Base-by-base conservation (phyloP, 2,329 filamentous ascomycete genomes). In the Botryosphaeria dothidea region DNA sequence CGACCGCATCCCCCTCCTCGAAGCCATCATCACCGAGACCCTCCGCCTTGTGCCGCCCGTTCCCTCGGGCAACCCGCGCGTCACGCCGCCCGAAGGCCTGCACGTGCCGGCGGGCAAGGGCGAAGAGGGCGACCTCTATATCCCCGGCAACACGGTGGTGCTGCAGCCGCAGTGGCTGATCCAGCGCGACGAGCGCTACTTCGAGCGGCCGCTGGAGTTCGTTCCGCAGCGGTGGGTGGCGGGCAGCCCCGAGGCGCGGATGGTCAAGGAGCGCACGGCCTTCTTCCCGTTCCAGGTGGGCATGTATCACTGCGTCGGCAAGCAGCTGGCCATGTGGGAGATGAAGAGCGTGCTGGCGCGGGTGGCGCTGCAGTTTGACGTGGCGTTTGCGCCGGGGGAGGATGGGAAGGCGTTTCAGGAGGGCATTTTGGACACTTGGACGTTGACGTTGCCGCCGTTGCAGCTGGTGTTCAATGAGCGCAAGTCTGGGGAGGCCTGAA, bases 291-390 rank as follows among this genome's bases (percentile, higher is more conserved):
- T 64, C 23, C 51, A 64, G 27, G 17, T 64, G 29, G 62, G 62
- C 0, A 87, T 89, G 0, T 80, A 90, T 11, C 88, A 88, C 2
- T 92, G 90, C 72, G 90, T 92, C 63, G 90, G 90, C 0, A 92
- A 91, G 81, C 84, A 84, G 0, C 77, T 91, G 49, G 88, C 88
- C 1, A 90, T 91, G 70, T 82, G 85, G 49, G 89, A 91, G 79
- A 85, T 91, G 83, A 85, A 80, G 60, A 84, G 86, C 6, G 85
- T 87, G 2, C 73, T 91, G 64, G 88, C 88, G 34, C 77, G 88
- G 11, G 80, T 87, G 17, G 71, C 91, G 66, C 90, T 81, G 68
- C 66, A 86, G 69, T 91, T 87, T 67, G 88, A 90, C 67, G 68
- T 90, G 64, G 8, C 69, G 15, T 71, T 81, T 29, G 78, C 77